Evolutionary conservation across 208 protist species (phyloP), one percentile per base, ranked within the genome.

Genomic region (Porcisia deanei): DNA sequence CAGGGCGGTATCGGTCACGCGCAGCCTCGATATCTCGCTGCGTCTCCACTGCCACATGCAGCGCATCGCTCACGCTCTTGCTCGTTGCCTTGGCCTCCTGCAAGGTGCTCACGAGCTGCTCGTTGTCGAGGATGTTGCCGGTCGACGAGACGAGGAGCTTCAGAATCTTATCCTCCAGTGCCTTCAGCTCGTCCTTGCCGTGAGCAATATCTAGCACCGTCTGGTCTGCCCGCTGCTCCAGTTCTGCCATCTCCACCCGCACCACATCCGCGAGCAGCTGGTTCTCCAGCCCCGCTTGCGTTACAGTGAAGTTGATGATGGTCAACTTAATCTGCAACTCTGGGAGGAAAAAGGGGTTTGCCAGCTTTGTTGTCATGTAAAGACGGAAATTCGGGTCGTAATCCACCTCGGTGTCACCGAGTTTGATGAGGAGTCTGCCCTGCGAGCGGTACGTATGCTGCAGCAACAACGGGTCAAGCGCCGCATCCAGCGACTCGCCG

Each of bases 61-160:
- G 87, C 39, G 97, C 86, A 59, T 94, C 85, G 47, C 88, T 89
- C 43, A 99, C 98, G 45, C 90, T 83, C 76, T 96, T 91, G 65
- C 93, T 95, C 9, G 94, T 99, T 66, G 85, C 64, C 88, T 99
- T 99, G 20, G 96, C 92, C 37, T 95, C 89, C 25, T 95, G 88
- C n/a, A 99, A 85, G 34, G 98, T 97, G 82, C 94, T 94, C 58
- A 99, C 98, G 14, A 99, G 95, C 64, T 90, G 89, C 77, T 98
- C 96, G 82, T 99, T 98, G 81, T 99, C 97, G 39, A 99, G 87
- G 74, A 99, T 98, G 86, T 99, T 98, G 59, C 96, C 98, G 37
- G 96, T 96, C 3, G 96, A 98, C 30, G 91, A 93, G 60, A 88
- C 84, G 14, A 99, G 88, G 30, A 99, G 85, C 54, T 91, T 79